These are phyloP conservation scores for Vitis vinifera DNA, from an alignment of 164 flowering plant genomes.

Conservation along the genomic window DNA sequence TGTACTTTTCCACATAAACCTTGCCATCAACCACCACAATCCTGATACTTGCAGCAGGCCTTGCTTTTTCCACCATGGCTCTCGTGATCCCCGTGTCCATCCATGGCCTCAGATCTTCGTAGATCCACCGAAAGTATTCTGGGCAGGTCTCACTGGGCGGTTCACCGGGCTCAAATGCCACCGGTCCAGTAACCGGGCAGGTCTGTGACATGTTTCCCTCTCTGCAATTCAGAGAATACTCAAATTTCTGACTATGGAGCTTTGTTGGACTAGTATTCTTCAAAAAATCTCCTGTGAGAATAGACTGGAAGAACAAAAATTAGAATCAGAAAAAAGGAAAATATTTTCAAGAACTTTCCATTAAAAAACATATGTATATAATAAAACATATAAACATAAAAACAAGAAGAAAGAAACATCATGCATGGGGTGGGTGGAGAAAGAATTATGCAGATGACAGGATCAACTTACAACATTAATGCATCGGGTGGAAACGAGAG, in stretches of 20 bases:
- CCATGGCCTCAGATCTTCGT: constrained; percentile 57
- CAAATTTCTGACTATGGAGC: neutral
- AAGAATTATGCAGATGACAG: no score
- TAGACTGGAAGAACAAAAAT: no score
- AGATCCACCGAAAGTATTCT: constrained; percentile 53
- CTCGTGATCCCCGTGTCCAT: constrained; percentile 35
- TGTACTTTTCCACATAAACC: constrained; percentile 34
- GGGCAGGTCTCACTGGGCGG: neutral
- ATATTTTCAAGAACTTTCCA: no score
- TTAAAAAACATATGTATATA: no score
- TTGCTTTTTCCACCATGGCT: constrained; percentile 39
- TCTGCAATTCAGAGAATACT: neutral
- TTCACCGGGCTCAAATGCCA: neutral
- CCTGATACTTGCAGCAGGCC: constrained; percentile 25
- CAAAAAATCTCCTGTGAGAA: no score
- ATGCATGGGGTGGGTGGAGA: no score
- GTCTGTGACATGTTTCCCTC: neutral
- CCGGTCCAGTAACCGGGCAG: constrained; percentile 6
- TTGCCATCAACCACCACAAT: constrained; percentile 34
- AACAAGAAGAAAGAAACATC: no score
- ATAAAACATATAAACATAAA: no score
- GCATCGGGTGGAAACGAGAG: no score
- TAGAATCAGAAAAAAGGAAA: no score
- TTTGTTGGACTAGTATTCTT: neutral
- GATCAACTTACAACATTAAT: no score